Conservation (phyloP, 352 stramenopile genomes). For the Pythium angustatum region DNA sequence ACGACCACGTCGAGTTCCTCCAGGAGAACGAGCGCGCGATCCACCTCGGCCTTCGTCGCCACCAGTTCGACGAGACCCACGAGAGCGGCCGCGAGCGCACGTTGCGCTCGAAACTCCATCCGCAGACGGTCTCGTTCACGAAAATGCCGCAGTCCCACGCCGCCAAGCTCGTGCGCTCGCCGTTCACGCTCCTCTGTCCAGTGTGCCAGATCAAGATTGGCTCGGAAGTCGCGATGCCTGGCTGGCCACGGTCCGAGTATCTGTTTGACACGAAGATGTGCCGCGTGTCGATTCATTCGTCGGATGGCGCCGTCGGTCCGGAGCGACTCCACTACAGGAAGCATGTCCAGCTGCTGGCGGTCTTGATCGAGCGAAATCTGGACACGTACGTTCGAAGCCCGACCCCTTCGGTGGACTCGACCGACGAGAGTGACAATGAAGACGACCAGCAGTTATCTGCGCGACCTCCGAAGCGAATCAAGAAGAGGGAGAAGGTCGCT, state of each 20-base stretch:
- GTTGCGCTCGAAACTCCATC: conserved; percentile 12
- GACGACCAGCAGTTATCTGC: neutral
- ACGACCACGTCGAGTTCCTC: conserved; percentile 47
- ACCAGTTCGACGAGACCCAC: conserved; percentile 30
- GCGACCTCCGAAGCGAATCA: conserved; percentile 1
- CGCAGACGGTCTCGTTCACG: conserved; percentile 29
- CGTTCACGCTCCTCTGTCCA: conserved; percentile 58
- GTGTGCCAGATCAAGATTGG: conserved; percentile 52
- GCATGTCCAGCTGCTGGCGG: conserved; percentile 7
- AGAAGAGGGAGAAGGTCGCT: neutral
- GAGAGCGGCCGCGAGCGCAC: conserved; percentile 20
- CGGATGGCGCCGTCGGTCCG: conserved; percentile 1
- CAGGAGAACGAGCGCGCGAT: conserved; percentile 50
- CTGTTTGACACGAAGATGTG: conserved; percentile 58
- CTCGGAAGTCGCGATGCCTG: conserved; percentile 41
- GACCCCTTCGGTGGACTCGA: neutral
- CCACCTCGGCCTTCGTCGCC: conserved; percentile 46
- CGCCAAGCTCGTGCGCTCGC: conserved; percentile 40
- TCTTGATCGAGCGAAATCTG: conserved; percentile 9
- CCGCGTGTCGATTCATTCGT: conserved; percentile 26
- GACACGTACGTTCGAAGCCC: neutral
- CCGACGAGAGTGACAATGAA: neutral
- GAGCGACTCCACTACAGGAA: conserved; percentile 22
- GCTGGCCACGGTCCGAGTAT: conserved; percentile 31
- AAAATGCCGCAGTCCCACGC: conserved; percentile 42